phyloP scores from a whole-genome alignment of 176 grass and related monocot genomes.

The Oryza coarctata region DNA sequence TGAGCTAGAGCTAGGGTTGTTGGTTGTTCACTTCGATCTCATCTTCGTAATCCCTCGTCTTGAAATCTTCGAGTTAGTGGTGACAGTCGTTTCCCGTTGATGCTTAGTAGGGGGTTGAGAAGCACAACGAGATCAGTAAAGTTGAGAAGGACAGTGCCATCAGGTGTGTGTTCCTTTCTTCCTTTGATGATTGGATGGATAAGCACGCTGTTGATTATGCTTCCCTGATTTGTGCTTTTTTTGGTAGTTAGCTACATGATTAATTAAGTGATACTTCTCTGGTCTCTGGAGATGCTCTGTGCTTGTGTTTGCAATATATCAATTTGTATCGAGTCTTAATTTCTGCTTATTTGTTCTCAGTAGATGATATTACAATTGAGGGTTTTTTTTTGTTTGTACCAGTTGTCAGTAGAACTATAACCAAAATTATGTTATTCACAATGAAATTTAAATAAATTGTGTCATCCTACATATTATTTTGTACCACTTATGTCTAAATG shows the following conservation, averaged over 20 bases:
- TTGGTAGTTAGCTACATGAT: not conserved
- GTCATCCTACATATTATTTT: not conserved
- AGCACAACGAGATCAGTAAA: slow-evolving; percentile 46
- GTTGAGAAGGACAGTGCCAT: slow-evolving; percentile 51
- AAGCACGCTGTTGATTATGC: not conserved
- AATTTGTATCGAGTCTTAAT: not conserved
- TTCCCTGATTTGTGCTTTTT: not conserved
- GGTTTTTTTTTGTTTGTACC: not conserved
- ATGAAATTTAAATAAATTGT: not conserved
- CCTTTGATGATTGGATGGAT: not conserved
- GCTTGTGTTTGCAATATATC: not conserved
- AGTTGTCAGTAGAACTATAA: not conserved
- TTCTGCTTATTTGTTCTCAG: not conserved
- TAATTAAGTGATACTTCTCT: not conserved
- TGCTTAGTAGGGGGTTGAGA: slow-evolving; percentile 46
- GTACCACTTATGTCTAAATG: not conserved
- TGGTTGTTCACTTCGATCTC: not conserved
- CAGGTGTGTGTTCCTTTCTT: slow-evolving; percentile 28
- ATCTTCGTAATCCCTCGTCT: not conserved
- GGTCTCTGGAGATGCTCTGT: not conserved
- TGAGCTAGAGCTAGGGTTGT: not conserved
- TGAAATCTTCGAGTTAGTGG: not conserved
- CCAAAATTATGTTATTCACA: not conserved
- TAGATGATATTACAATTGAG: not conserved
- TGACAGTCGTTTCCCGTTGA: not conserved